phyloP scores from a whole-genome alignment of 257 asterid species.

The Vinca minor region DNA sequence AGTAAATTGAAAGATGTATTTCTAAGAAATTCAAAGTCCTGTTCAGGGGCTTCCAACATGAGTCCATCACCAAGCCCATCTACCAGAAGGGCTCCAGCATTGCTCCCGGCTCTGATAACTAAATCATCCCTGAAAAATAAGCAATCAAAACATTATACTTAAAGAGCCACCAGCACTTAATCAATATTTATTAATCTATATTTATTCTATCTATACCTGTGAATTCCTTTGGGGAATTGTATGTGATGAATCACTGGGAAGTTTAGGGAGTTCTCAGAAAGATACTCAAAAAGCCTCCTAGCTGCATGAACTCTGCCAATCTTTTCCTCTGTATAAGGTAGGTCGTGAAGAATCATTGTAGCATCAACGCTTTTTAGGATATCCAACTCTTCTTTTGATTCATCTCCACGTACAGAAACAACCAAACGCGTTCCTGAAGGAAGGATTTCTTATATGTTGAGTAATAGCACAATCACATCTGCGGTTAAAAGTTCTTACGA shows the following conservation, averaged over 20 bases:
- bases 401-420: conserved; percentile 79
- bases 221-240: conserved; percentile 61
- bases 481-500: conserved; percentile 12
- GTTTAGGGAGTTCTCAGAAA: conserved; percentile 60
- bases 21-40: conserved; percentile 77
- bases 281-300: conserved; percentile 90
- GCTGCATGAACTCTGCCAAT: conserved; percentile 92
- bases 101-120: conserved; percentile 86
- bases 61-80: conserved; percentile 98
- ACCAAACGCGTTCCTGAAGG: conserved; percentile 71
- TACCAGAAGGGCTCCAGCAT: conserved; percentile 84
- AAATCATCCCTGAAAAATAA: conserved; percentile 66
- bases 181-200: conserved; percentile 7
- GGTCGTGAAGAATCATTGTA: conserved; percentile 70
- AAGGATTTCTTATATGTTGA: conserved; percentile 16
- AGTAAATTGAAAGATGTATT: conserved; percentile 88
- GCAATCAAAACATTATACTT: conserved; percentile 12
- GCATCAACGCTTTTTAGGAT: conserved; percentile 63
- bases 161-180: conserved; percentile 4
- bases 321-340: conserved; percentile 68
- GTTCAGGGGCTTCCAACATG: conserved; percentile 77
- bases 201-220: conserved; percentile 47
- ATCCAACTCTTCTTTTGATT: conserved; percentile 61
- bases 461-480: neutral
- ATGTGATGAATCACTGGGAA: conserved; percentile 94